These are phyloP conservation scores for Lagerstroemia speciosa DNA, from an alignment of 345 rosid species.

Conservation along the genomic window DNA sequence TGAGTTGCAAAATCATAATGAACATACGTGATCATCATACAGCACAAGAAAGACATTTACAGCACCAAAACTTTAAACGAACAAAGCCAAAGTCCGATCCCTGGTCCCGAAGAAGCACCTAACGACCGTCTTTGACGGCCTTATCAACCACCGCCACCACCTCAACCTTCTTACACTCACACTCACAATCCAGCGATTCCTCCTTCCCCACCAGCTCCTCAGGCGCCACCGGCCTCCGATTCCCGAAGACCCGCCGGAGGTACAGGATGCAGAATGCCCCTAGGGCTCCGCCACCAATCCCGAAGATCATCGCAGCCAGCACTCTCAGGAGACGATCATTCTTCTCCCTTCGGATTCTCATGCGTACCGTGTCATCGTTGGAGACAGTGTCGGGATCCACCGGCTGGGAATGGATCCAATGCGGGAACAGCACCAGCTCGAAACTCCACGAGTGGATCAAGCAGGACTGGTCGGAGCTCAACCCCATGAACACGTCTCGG, in stretches of 20 bases:
- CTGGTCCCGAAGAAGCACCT: slow-evolving; percentile 11
- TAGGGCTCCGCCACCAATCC: slow-evolving; percentile 52
- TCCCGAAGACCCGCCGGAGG: slow-evolving; percentile 51
- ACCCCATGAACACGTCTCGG: slow-evolving; percentile 41
- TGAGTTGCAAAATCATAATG: slow-evolving; percentile 28
- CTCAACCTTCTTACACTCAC: no score
- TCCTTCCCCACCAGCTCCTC: slow-evolving; percentile 38
- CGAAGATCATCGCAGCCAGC: slow-evolving; percentile 47
- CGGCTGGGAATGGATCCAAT: slow-evolving; percentile 53
- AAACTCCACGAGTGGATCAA: slow-evolving; percentile 59
- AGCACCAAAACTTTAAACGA: slow-evolving; percentile 20
- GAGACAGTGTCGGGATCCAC: slow-evolving; percentile 26
- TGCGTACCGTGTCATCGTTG: slow-evolving; percentile 15
- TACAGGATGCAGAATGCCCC: slow-evolving; percentile 45
- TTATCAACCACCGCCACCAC: no score
- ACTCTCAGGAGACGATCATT: slow-evolving; percentile 39
- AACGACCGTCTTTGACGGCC: no score
- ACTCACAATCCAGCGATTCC: slow-evolving; percentile 43
- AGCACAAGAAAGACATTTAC: slow-evolving; percentile 39
- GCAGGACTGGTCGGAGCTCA: slow-evolving; percentile 52
- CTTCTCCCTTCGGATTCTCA: slow-evolving; percentile 18
- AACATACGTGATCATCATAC: no score
- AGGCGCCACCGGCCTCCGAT: slow-evolving; percentile 43
- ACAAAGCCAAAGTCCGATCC: slow-evolving; percentile 16
- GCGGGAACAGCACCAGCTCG: slow-evolving; percentile 28